Base-by-base conservation (phyloP, 129 eudicot species). In the Pulicaria dysenterica region DNA sequence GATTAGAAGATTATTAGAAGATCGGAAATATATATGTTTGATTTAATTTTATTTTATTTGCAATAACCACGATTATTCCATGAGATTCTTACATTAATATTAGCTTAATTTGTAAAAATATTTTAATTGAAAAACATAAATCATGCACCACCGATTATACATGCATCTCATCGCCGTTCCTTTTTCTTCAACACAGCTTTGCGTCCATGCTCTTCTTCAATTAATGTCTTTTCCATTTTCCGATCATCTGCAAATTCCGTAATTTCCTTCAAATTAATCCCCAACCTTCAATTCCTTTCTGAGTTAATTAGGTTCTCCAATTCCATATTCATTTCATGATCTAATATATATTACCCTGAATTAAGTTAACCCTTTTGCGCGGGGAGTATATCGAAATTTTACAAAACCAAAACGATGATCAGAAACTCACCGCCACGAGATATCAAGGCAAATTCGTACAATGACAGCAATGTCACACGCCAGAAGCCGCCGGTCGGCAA, bases 61-160 rank as follows among this genome's bases (percentile, higher is more conserved):
- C 61, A 19, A 56, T 56, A 54, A 24, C 61, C 6, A 8, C 31
- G 19, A 19, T 24, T 56, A 8, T 8, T 56, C 61, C 61, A 55
- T 55, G 11, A 55, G 38, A 7, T 19, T 17, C 39, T 55, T 17
- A 55, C 12, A 58, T 7, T 17, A 24, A 24, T 24, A 24, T 24
- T 24, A 24, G 31, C 31, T 24, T 24, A 24, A 24, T 46, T 44
- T 6, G 5, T 5, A 13, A 55, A 54, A 41, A 54, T 4, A 40
- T 19, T 55, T 54, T 37, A 2, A 45, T 31, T 34, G 14, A 14
- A 43, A 73, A 73, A 43, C 46, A 58, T 48, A 77, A 77, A 77
- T 77, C 76, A 77, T 61, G 65, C 72, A 77, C 81, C 81, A 70
- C 72, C 64, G 69, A 60, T 77, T 48, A 55, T 69, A 44, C 58